Percentiles rank a stretch among this genome's conserved stretches.
These are phyloP conservation scores for Trichoderma reesei DNA, from an alignment of 495 filamentous ascomycete genomes.

Conservation along the genomic window DNA sequence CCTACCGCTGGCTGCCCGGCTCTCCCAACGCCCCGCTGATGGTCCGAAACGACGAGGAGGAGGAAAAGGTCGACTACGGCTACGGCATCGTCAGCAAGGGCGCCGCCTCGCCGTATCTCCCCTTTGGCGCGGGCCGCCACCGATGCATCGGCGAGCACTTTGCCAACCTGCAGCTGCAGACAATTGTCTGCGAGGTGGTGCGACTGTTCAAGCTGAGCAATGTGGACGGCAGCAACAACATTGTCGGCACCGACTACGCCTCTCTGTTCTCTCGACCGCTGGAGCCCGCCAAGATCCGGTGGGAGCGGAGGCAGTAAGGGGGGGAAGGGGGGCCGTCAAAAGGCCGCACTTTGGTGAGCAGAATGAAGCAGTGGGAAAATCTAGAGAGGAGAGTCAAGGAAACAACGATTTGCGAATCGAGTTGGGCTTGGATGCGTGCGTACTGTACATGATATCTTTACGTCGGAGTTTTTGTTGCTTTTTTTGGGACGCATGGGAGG, in stretches of 20 bases:
- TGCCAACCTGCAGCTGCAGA: constrained; percentile 82
- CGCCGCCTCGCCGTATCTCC: constrained; percentile 75
- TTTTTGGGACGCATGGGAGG: neutral
- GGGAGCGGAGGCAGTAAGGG: constrained; percentile 46
- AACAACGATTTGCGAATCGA: no score
- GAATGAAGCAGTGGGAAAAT: no score
- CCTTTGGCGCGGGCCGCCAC: constrained; percentile 90
- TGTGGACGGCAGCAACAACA: constrained; percentile 51
- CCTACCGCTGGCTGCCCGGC: constrained; percentile 69
- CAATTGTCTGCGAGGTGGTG: constrained; percentile 73
- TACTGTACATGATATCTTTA: constrained; percentile 2
- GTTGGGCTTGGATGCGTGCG: neutral
- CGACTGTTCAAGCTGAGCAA: constrained; percentile 67
- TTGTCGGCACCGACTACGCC: constrained; percentile 80
- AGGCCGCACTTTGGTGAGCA: no score
- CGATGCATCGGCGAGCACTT: constrained; percentile 97
- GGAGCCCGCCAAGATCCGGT: constrained; percentile 52
- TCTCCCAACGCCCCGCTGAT: constrained; percentile 34
- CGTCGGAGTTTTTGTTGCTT: neutral
- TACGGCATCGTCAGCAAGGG: constrained; percentile 91
- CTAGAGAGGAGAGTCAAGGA: no score
- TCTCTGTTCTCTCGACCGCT: constrained; percentile 55
- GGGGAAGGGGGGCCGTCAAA: neutral
- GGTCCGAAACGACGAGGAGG: constrained; percentile 47
- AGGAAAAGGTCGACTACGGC: constrained; percentile 80